These are phyloP conservation scores for Aurantiochytrium sp. DNA, from an alignment of 108 stramenopile species.

Conservation along the genomic window DNA sequence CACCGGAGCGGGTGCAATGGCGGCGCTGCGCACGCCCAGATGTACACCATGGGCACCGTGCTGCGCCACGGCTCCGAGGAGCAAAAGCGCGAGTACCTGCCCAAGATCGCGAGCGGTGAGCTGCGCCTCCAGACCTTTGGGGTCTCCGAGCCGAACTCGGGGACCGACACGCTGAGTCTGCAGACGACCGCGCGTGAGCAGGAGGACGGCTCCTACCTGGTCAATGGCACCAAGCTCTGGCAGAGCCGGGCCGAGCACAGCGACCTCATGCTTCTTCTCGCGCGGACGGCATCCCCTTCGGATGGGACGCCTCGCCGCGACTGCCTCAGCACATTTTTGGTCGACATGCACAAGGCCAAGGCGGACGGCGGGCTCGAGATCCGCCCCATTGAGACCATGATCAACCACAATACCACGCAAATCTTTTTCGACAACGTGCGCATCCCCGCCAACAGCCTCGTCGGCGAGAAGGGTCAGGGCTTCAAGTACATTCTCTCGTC, in stretches of 20 bases:
- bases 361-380: background rate
- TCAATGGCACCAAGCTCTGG: constrained; percentile 24
- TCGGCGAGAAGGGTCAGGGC: background rate
- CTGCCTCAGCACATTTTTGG: background rate
- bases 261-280: constrained; percentile 6
- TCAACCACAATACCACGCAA: constrained; percentile 11
- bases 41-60: constrained; percentile 31
- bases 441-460: background rate
- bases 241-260: constrained; percentile 17
- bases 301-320: background rate
- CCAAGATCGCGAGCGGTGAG: constrained; percentile 32
- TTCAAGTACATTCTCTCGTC: background rate
- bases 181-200: background rate
- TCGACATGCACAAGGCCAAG: constrained; percentile 23
- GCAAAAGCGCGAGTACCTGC: constrained; percentile 33
- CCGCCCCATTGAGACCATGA: constrained; percentile 11
- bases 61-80: constrained; percentile 22
- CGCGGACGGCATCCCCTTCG: background rate
- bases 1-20: constrained; percentile 36
- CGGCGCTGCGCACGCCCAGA: constrained; percentile 19
- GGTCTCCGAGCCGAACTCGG: constrained; percentile 25
- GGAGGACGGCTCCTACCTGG: background rate
- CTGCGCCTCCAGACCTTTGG: constrained; percentile 23
- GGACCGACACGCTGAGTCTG: constrained; percentile 3
- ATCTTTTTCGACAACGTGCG: background rate